Percentiles rank a stretch among this genome's conserved stretches.
Conservation (phyloP, 2,329 filamentous ascomycete species). For the Aspergillus viridinutans region DNA sequence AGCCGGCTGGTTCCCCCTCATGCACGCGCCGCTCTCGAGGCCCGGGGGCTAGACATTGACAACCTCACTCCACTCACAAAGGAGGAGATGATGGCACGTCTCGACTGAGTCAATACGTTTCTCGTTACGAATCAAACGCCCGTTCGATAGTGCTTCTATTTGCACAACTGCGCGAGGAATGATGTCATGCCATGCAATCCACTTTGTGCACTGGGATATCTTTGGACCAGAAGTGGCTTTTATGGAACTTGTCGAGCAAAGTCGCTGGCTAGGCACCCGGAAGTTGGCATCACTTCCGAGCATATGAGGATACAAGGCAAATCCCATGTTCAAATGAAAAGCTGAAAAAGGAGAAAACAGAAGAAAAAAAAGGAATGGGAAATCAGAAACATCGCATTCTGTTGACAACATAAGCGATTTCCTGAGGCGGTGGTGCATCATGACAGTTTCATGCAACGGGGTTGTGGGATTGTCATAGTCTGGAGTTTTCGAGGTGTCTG, state of each 20-base stretch:
- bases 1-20: constrained; percentile 81
- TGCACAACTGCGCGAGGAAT: constrained; percentile 28
- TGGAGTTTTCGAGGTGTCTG: constrained; percentile 39
- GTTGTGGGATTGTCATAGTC: constrained; percentile 28
- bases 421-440: constrained; percentile 23
- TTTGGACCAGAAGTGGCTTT: constrained; percentile 27
- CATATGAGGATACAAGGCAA: constrained; percentile 7
- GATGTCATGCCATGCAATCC: constrained; percentile 24
- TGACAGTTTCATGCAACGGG: constrained; percentile 27
- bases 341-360: constrained; percentile 8
- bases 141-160: constrained; percentile 33
- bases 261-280: constrained; percentile 20
- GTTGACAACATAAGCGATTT: constrained; percentile 25
- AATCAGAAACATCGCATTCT: constrained; percentile 13
- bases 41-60: constrained; percentile 84
- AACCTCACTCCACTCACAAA: constrained; percentile 87
- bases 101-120: constrained; percentile 66
- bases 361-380: constrained; percentile 11
- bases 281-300: constrained; percentile 23
- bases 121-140: constrained; percentile 35
- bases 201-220: constrained; percentile 31
- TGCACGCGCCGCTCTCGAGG: constrained; percentile 67
- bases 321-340: constrained; percentile 5
- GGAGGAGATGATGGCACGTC: constrained; percentile 94
- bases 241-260: constrained; percentile 26